These are phyloP conservation scores for Globisporangium rhizosaccharum DNA, from an alignment of 352 stramenopile species.

Conservation along the genomic window DNA sequence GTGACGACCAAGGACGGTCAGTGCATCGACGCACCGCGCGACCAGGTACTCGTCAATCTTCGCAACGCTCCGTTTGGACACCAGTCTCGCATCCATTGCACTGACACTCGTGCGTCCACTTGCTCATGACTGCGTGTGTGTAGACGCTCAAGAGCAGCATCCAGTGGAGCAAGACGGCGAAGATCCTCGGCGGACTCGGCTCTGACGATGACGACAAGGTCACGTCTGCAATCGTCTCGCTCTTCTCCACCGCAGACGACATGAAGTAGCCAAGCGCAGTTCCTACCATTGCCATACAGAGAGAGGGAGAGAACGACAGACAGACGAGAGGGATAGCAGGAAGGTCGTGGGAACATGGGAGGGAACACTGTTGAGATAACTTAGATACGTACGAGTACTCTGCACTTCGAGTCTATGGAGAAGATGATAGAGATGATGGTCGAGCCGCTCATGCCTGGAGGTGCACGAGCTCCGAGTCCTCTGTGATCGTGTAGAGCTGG, in stretches of 20 bases:
- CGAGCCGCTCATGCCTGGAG: conserved; percentile 9
- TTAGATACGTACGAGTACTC: not conserved
- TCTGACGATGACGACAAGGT: conserved; percentile 43
- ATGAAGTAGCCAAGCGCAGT: conserved; percentile 11
- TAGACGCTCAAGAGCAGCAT: conserved; percentile 36
- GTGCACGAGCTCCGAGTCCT: conserved; percentile 34
- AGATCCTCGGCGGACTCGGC: conserved; percentile 52
- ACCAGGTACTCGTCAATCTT: conserved; percentile 15
- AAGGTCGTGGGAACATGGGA: not conserved
- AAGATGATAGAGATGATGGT: not conserved
- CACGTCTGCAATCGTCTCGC: conserved; percentile 45
- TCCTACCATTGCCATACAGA: not conserved
- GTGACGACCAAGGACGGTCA: conserved; percentile 18
- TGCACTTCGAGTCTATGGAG: not conserved
- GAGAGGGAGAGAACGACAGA: not conserved
- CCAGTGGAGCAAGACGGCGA: conserved; percentile 46
- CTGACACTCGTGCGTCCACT: not conserved
- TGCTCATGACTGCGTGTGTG: conserved; percentile 7
- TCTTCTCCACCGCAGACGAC: conserved; percentile 27
- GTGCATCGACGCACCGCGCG: conserved; percentile 17
- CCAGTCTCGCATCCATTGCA: too few species aligned
- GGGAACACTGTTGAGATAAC: not conserved
- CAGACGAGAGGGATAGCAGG: not conserved
- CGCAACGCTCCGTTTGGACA: not conserved
- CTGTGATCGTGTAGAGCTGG: conserved; percentile 53